A percentile compares a stretch with the other conserved stretches of the same genome.
Conservation (phyloP, 768 basidiomycete species). For the Leccinum truebloodii region DNA sequence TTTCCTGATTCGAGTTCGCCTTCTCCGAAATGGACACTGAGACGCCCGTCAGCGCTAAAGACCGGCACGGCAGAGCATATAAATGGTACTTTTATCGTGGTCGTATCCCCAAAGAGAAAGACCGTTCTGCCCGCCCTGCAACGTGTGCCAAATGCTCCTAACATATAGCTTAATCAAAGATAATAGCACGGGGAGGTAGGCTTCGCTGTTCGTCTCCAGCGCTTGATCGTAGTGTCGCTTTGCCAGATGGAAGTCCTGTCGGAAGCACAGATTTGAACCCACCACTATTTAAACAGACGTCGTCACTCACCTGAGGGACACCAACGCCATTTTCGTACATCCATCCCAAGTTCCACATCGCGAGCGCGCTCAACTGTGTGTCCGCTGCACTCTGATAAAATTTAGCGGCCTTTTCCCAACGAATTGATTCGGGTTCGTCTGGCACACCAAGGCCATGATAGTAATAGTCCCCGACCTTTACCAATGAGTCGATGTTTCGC, state of each 20-base stretch:
- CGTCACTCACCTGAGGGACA: slow-evolving; percentile 68
- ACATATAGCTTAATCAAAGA: slow-evolving; percentile 82
- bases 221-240: slow-evolving; percentile 95
- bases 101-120: slow-evolving; percentile 67
- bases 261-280: not conserved
- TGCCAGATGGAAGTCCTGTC: slow-evolving; percentile 91
- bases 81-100: slow-evolving; percentile 40
- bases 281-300: not conserved
- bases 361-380: slow-evolving; percentile 88
- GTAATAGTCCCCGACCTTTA: slow-evolving; percentile 98
- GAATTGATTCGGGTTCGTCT: slow-evolving; percentile 59
- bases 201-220: slow-evolving; percentile 83
- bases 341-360: slow-evolving; percentile 99
- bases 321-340: slow-evolving; percentile 99
- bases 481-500: slow-evolving; percentile 92
- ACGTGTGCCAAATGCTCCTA: slow-evolving; percentile 81
- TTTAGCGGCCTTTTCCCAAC: slow-evolving; percentile 87
- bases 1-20: slow-evolving; percentile 23
- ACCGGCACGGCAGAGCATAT: too few relatives aligned
- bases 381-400: slow-evolving; percentile 96
- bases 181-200: slow-evolving; percentile 83
- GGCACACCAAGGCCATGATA: slow-evolving; percentile 85
- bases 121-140: slow-evolving; percentile 69
- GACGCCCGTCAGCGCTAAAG: slow-evolving; percentile 10
- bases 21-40: slow-evolving; percentile 30